A percentile compares a stretch with the other conserved stretches of the same genome.
These are phyloP conservation scores for Ananas comosus DNA, from an alignment of 176 grass and related monocot genomes.

Conservation along the genomic window DNA sequence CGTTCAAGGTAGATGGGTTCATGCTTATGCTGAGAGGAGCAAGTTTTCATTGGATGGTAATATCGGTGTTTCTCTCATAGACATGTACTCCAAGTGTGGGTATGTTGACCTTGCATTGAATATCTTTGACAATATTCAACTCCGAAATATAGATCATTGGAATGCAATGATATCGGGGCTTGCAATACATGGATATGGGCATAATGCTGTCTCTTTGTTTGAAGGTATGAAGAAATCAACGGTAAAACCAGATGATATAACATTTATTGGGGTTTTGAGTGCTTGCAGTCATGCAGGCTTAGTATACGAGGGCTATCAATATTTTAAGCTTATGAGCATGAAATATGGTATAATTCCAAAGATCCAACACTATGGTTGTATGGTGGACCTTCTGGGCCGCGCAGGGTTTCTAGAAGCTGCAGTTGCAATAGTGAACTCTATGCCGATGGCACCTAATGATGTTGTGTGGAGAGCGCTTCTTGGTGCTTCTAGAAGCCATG, in stretches of 20 bases:
- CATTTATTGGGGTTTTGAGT: slow-evolving; percentile 20
- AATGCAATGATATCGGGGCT: slow-evolving; percentile 22
- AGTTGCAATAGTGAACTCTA: slow-evolving; percentile 3
- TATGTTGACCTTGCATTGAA: slow-evolving; percentile 13
- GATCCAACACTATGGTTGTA: slow-evolving; percentile 26
- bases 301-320: slow-evolving; percentile 8
- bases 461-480: slow-evolving; percentile 21
- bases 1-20: slow-evolving; percentile 20
- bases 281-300: slow-evolving; percentile 21
- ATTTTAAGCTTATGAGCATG: slow-evolving; percentile 17
- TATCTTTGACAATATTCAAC: slow-evolving; percentile 4
- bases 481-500: slow-evolving; percentile 15
- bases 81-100: slow-evolving; percentile 24
- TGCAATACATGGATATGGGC: slow-evolving; percentile 15
- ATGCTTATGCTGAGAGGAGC: slow-evolving; percentile 8
- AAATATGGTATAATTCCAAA: slow-evolving; percentile 17
- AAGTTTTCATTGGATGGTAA: not conserved
- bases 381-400: slow-evolving; percentile 22
- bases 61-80: slow-evolving; percentile 23
- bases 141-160: slow-evolving; percentile 15
- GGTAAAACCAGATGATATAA: slow-evolving; percentile 21
- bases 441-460: slow-evolving; percentile 17
- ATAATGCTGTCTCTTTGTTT: slow-evolving; percentile 10
- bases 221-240: slow-evolving; percentile 8
- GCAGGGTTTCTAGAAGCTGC: slow-evolving; percentile 13